Conservation (phyloP, 352 stramenopile genomes). For the Phytopythium ostracodes region DNA sequence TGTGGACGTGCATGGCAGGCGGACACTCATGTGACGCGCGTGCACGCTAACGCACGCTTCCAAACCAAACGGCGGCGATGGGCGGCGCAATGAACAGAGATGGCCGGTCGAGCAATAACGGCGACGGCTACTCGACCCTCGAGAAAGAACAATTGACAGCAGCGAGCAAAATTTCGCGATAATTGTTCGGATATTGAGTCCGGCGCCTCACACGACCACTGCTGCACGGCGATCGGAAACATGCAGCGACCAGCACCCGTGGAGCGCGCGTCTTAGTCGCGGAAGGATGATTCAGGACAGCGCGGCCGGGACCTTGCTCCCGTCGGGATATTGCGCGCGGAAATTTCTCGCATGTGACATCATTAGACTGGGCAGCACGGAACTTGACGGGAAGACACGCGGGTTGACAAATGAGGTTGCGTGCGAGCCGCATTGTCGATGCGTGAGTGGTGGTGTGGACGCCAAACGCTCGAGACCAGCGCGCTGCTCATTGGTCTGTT, state of each 20-base stretch:
- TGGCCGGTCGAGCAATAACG: not conserved
- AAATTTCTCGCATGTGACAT: not conserved
- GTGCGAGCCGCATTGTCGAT: not conserved
- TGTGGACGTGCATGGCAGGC: no score
- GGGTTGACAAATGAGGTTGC: slow-evolving; percentile 1
- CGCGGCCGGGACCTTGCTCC: not conserved
- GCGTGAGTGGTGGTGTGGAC: not conserved
- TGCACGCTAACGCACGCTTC: not conserved
- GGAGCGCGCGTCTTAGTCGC: not conserved
- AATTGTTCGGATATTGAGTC: not conserved
- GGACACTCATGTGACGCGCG: not conserved
- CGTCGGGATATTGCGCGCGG: not conserved
- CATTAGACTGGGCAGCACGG: not conserved
- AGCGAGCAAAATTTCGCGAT: not conserved
- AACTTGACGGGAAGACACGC: slow-evolving; percentile 1
- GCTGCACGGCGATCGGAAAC: not conserved
- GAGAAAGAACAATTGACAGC: not conserved
- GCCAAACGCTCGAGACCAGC: not conserved
- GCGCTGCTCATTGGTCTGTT: not conserved
- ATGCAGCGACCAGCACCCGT: not conserved
- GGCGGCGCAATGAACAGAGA: no score
- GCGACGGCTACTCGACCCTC: not conserved
- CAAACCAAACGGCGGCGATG: not conserved
- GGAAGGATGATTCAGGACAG: not conserved
- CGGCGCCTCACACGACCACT: not conserved